Percentiles rank a stretch among this genome's conserved stretches.
These are phyloP conservation scores for Suillus brevipes DNA, from an alignment of 768 basidiomycete genomes.

Conservation along the genomic window DNA sequence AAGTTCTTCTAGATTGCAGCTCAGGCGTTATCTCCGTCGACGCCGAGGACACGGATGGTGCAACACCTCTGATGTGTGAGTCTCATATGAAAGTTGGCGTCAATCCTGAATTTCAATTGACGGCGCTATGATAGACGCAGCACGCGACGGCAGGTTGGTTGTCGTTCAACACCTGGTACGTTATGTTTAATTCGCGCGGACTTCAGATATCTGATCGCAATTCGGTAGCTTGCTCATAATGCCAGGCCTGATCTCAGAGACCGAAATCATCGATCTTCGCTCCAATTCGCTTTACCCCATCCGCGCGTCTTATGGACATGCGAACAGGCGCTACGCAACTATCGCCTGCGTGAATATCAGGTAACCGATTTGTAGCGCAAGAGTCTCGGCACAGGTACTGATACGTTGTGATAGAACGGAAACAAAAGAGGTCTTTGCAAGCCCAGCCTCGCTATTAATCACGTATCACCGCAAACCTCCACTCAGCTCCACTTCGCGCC, in stretches of 20 bases:
- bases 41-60: slow-evolving; percentile 71
- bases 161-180: slow-evolving; percentile 69
- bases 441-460: slow-evolving; percentile 23
- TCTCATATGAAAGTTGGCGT: slow-evolving; percentile 12
- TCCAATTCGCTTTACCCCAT: slow-evolving; percentile 68
- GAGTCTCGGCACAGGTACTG: slow-evolving; percentile 1
- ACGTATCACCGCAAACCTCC: slow-evolving; percentile 30
- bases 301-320: slow-evolving; percentile 68
- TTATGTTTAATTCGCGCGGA: slow-evolving; percentile 11
- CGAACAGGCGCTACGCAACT: slow-evolving; percentile 61
- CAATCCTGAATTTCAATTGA: slow-evolving; percentile 7
- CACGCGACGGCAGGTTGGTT: slow-evolving; percentile 67
- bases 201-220: slow-evolving; percentile 11
- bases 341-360: slow-evolving; percentile 59
- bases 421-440: slow-evolving; percentile 30
- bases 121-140: slow-evolving; percentile 55
- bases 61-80: slow-evolving; percentile 85
- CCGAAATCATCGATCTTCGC: slow-evolving; percentile 66
- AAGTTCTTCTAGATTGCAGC: slow-evolving; percentile 62
- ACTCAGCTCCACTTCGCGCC: slow-evolving; percentile 21
- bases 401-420: slow-evolving; percentile 25
- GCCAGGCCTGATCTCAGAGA: slow-evolving; percentile 76
- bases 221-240: slow-evolving; percentile 54
- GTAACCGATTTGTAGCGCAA: slow-evolving; percentile 36
- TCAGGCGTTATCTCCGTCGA: slow-evolving; percentile 66